Evolutionary conservation across 129 eudicot species (phyloP).

Genomic region (Pittosporum tobira): DNA sequence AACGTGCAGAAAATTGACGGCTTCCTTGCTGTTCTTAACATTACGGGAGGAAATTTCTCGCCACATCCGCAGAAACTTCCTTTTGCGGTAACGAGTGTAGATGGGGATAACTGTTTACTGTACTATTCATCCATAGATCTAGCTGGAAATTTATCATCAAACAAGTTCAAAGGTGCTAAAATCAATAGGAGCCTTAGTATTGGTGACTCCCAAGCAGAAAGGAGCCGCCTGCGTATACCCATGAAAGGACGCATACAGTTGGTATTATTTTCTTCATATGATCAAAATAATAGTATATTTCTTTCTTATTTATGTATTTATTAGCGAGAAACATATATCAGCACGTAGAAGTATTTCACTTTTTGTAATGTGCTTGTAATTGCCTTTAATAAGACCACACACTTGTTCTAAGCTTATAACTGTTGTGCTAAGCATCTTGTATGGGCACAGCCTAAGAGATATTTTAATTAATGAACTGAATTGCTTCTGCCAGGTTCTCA

Average conservation of each 20-base stretch:
- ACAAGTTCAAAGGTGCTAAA: slow-evolving; percentile 34
- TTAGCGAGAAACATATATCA: no score
- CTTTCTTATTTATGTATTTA: no score
- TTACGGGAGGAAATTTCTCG: slow-evolving; percentile 83
- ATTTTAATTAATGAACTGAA: slow-evolving; percentile 6
- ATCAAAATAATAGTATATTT: no score
- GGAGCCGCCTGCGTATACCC: slow-evolving; percentile 65
- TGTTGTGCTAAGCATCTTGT: not conserved
- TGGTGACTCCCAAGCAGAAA: slow-evolving; percentile 45
- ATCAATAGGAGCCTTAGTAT: slow-evolving; percentile 46
- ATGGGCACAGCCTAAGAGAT: not conserved
- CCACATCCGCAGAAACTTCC: slow-evolving; percentile 96
- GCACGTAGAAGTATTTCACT: not conserved
- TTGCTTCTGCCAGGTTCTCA: slow-evolving; percentile 56
- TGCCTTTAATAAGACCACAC: not conserved
- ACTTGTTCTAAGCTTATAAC: not conserved
- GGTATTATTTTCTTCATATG: slow-evolving; percentile 55
- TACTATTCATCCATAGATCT: slow-evolving; percentile 84
- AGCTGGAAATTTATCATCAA: slow-evolving; percentile 39
- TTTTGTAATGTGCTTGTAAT: not conserved
- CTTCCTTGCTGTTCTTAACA: slow-evolving; percentile 86
- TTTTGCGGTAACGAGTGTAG: slow-evolving; percentile 79
- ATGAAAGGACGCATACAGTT: slow-evolving; percentile 92
- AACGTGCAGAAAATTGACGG: slow-evolving; percentile 92
- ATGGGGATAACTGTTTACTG: slow-evolving; percentile 73